Base-by-base conservation (phyloP, 192 early-diverging fungal species). In the Backusella morwellensis region DNA sequence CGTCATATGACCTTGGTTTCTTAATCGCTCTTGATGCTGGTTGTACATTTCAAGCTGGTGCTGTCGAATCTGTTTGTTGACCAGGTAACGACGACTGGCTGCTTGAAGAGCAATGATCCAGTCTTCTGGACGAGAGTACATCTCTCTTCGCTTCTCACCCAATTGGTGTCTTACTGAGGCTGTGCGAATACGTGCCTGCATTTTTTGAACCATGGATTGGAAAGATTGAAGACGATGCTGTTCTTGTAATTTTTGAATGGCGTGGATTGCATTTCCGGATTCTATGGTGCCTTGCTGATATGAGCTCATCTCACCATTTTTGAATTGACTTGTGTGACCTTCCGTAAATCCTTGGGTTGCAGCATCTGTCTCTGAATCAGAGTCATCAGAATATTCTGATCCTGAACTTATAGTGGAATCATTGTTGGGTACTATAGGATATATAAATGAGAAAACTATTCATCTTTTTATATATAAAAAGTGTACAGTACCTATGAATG, bases 41-140 rank as follows among this genome's bases (percentile, higher is more conserved):
- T 89, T 91, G 29, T 91, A 87, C 42, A 88, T 79, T 70, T 97
- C 93, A 71, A 86, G 83, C 32, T 86, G 72, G 68, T 90, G 88
- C 68, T 89, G 88, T 7, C 86, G 78, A 15, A 91, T 88, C 23
- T 84, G 87, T 71, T 83, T 83, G 29, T 93, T 88, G 47, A 89
- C 89, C 17, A 93, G 84, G 32, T 86, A 88, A 0, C 91, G 93
- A 29, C 91, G 86, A 41, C 85, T 76, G 63, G 85, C 81, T 1
- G 95, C 92, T 91, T 98, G 91, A 14, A 90, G 79, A 89, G 70
- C 70, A 44, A 44, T 47, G 12, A 44, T 32, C 70, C 70, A 72
- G 11, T 72, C 70, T 12, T 72, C 70, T 15, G 70, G 70, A 7
- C 26, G 42, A 19, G 41, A 44, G 34, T 42, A 72, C 11, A 44